A percentile compares a stretch with the other conserved stretches of the same genome.
Conservation (phyloP, 1,284 basidiomycete genomes). For the Moesziomyces globuligerus region DNA sequence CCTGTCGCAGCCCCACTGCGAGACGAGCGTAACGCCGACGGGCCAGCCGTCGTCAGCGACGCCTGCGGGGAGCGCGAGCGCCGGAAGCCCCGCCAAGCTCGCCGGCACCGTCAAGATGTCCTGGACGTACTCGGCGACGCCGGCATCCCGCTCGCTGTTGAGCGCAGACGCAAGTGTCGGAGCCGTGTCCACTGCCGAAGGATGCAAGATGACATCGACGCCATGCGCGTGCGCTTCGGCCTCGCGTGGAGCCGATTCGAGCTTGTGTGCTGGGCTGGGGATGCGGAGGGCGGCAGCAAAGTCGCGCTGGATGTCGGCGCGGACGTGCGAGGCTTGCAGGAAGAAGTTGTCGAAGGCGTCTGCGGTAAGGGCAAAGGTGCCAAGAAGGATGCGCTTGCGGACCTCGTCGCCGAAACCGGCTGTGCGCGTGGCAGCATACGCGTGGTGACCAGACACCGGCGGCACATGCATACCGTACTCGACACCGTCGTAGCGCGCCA, state of each 20-base stretch:
- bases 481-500: constrained; percentile 89
- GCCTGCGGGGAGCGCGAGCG: constrained; percentile 78
- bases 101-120: constrained; percentile 93
- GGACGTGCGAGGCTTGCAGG: constrained; percentile 85
- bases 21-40: constrained; percentile 82
- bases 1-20: constrained; percentile 88
- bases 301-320: constrained; percentile 78
- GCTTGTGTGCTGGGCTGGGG: constrained; percentile 66
- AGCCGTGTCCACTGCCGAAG: constrained; percentile 67
- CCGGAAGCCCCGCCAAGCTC: constrained; percentile 87
- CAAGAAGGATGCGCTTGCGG: constrained; percentile 85
- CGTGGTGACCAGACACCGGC: constrained; percentile 16
- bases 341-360: constrained; percentile 97
- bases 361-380: constrained; percentile 89
- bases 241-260: not conserved
- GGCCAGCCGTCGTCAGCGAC: constrained; percentile 73
- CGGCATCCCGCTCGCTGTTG: not conserved
- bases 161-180: constrained; percentile 38
- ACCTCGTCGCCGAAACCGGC: constrained; percentile 84
- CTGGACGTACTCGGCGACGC: constrained; percentile 76
- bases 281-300: constrained; percentile 78
- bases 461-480: constrained; percentile 69
- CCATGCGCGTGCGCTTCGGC: constrained; percentile 62
- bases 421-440: constrained; percentile 69
- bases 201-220: constrained; percentile 84